Evolutionary conservation across 2,329 filamentous ascomycete species (phyloP), one percentile per base, ranked within the genome.

Genomic region (Bisporella sp.): DNA sequence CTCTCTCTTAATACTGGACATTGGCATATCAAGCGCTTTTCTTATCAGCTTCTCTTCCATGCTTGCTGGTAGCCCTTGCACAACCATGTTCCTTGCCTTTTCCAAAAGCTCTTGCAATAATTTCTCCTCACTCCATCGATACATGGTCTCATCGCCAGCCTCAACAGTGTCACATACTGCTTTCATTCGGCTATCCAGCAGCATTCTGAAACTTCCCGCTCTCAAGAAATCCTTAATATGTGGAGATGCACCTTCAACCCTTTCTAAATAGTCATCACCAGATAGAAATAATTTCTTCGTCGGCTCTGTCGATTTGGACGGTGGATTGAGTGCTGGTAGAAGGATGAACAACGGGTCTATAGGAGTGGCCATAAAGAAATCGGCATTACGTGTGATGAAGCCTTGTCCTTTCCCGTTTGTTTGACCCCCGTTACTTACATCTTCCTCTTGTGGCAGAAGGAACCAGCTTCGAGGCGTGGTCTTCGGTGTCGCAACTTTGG

Each of bases 11-110:
- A 90, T 74, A 32, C 80, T 80, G 59, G 88, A 71, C 41, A 95
- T 73, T 0, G 93, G 92, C 4, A 83, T 78, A 59, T 93, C 87
- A 5, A 99, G 73, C 2, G 79, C 78, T 61, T 85, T 85, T 47
- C 76, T 79, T 6, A 99, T 81, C 59, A 96, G 95, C 41, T 81
- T 84, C 44, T 93, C 87, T 64, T 96, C 92, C 75, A 99, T 78
- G 59, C 85, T 95, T 5, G 73, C 70, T 1, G 93, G 90, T 7
- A 97, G 70, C 0, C 82, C 81, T 1, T 69, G 71, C 4, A 71
- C 68, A n/a, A 76, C 74, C 75, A 95, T 85, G 5, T 74, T 74
- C 54, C 76, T 74, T 5, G 90, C 89, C 67, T 96, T 97, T 13
- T 68, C 63, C 5, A 91, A 55, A 1, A 97, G 63, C 49, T 84